Evolutionary conservation across 192 early-diverging fungal genomes (phyloP).

Genomic region (Entomortierella parvispora): DNA sequence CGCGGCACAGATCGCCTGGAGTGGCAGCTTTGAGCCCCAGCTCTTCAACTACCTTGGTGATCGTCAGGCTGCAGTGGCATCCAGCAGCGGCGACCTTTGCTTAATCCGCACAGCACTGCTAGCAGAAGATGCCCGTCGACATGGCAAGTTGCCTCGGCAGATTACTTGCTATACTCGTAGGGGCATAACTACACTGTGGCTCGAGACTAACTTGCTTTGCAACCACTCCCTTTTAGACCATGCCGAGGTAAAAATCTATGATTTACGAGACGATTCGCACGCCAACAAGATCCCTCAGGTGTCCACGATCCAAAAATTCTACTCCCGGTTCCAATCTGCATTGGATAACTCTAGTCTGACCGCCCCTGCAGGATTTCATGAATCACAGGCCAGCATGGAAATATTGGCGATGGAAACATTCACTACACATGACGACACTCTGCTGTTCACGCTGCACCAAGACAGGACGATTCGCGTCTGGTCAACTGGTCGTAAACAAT

Average conservation of each 20-base stretch:
- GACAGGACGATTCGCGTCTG: slow-evolving; percentile 43
- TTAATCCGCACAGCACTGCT: slow-evolving; percentile 26
- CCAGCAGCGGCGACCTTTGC: slow-evolving; percentile 14
- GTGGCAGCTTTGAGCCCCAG: not conserved
- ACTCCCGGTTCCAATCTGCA: slow-evolving; percentile 13
- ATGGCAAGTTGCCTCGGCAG: slow-evolving; percentile 8
- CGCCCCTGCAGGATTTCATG: slow-evolving; percentile 10
- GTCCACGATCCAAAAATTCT: slow-evolving; percentile 32
- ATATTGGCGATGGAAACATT: slow-evolving; percentile 32
- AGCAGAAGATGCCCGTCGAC: slow-evolving; percentile 22
- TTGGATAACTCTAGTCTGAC: slow-evolving; percentile 12
- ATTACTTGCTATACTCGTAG: no score
- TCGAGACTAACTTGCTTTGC: not conserved
- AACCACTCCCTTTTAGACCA: slow-evolving; percentile 15
- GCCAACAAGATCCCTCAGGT: slow-evolving; percentile 20
- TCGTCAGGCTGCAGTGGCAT: slow-evolving; percentile 26
- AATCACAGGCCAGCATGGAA: slow-evolving; percentile 13
- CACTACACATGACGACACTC: slow-evolving; percentile 24
- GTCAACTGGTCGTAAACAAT: slow-evolving; percentile 33
- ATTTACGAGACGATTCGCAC: slow-evolving; percentile 30
- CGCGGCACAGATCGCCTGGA: slow-evolving; percentile 24
- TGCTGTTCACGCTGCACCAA: slow-evolving; percentile 35
- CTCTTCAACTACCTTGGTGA: slow-evolving; percentile 41
- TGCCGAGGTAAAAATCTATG: slow-evolving; percentile 27
- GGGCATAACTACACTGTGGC: not conserved